These are phyloP conservation scores for Leishmania major DNA, from an alignment of 208 protist genomes.

Conservation along the genomic window DNA sequence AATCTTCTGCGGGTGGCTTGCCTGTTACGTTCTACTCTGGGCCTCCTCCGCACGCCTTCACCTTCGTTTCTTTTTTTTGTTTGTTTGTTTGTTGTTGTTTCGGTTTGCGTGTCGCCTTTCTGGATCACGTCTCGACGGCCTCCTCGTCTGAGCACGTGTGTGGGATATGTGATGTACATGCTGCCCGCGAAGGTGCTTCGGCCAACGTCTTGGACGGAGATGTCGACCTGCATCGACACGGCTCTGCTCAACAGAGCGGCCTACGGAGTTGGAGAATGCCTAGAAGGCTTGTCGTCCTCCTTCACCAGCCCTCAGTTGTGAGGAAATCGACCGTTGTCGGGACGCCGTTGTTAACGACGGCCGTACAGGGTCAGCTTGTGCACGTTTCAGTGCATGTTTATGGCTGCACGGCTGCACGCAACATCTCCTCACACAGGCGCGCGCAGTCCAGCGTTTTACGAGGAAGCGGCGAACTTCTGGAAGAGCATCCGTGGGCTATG, in stretches of 20 bases:
- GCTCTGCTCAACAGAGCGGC: neutral
- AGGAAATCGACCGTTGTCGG: neutral
- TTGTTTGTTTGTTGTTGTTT: neutral
- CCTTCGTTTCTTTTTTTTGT: too few relatives aligned
- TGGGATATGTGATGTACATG: too few relatives aligned
- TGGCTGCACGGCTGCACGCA: neutral
- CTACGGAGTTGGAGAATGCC: neutral
- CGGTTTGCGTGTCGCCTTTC: neutral
- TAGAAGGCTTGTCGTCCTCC: neutral
- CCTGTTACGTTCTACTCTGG: neutral
- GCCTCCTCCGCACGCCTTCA: neutral
- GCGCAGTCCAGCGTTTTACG: neutral
- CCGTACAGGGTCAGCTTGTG: neutral
- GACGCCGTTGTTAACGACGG: neutral
- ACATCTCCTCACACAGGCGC: neutral
- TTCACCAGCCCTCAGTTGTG: neutral
- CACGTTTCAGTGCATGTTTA: neutral
- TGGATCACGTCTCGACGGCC: neutral
- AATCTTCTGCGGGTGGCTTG: neutral
- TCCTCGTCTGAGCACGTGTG: neutral
- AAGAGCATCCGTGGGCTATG: neutral
- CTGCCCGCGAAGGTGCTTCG: neutral
- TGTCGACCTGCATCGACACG: neutral
- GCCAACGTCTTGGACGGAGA: neutral
- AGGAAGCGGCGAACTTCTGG: neutral